phyloP scores from a whole-genome alignment of 371 early-diverging fungal species.

The Blakeslea trispora region DNA sequence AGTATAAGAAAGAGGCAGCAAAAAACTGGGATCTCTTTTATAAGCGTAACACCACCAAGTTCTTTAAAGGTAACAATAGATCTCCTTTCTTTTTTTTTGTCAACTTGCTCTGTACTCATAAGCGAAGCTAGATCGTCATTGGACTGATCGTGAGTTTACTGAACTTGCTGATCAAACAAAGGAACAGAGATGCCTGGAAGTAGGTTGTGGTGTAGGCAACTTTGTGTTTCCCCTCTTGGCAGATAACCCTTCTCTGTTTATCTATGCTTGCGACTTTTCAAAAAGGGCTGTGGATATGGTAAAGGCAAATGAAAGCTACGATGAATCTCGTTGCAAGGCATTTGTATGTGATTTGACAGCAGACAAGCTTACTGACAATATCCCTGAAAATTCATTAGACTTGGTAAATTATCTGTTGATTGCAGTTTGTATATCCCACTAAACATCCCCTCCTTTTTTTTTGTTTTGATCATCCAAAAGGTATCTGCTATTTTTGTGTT shows the following conservation, averaged over 20 bases:
- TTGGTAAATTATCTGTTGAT: constrained; percentile 36
- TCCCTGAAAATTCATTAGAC: constrained; percentile 71
- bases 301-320: constrained; percentile 63
- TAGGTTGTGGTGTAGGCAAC: constrained; percentile 97
- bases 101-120: neutral
- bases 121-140: constrained; percentile 73
- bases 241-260: constrained; percentile 66
- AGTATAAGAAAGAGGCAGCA: constrained; percentile 82
- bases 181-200: constrained; percentile 57
- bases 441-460: neutral
- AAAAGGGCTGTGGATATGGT: constrained; percentile 79
- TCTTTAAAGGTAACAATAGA: constrained; percentile 72
- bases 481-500: constrained; percentile 83
- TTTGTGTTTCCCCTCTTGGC: constrained; percentile 91
- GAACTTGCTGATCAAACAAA: constrained; percentile 59
- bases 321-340: constrained; percentile 68
- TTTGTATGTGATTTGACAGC: constrained; percentile 84
- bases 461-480: no score
- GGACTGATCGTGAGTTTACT: constrained; percentile 95
- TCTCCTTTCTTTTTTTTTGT: neutral
- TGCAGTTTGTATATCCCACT: neutral
- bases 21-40: constrained; percentile 91
- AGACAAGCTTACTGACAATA: constrained; percentile 61
- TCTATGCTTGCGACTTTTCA: constrained; percentile 88
- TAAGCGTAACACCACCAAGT: constrained; percentile 87